Evolutionary conservation across 257 asterid species (phyloP).

Genomic region (Nicotiana tomentosiformis): DNA sequence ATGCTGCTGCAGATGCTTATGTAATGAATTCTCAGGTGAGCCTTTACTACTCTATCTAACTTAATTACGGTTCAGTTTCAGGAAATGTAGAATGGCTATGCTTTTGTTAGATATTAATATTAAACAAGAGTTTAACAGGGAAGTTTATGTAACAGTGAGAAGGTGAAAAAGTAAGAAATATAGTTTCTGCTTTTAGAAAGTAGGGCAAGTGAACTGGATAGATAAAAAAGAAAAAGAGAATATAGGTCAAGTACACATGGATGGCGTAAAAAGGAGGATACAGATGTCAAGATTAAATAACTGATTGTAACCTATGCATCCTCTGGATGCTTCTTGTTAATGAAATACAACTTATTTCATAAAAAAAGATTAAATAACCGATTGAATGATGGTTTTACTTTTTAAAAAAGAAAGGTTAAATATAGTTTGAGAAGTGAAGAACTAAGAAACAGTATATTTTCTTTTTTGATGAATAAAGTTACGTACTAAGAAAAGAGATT

Average conservation of each 20-base stretch:
- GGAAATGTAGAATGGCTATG: not conserved
- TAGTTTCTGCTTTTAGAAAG: not conserved
- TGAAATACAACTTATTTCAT: too few relatives aligned
- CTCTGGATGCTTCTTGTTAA: too few relatives aligned
- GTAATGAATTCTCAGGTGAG: conserved; percentile 95
- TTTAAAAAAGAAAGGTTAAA: too few relatives aligned
- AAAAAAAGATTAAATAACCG: too few relatives aligned
- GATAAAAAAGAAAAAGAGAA: not conserved
- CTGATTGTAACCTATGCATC: too few relatives aligned
- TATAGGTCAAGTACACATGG: not conserved
- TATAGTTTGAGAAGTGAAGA: not conserved
- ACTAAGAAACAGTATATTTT: too few relatives aligned
- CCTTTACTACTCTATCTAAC: not conserved
- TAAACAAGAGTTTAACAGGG: not conserved
- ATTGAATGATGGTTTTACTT: too few relatives aligned
- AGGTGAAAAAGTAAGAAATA: too few relatives aligned
- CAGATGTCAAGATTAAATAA: too few relatives aligned
- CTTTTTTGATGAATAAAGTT: too few relatives aligned
- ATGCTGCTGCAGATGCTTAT: conserved; percentile 92
- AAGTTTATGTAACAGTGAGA: not conserved
- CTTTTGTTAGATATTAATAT: not conserved
- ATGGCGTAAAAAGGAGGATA: too few relatives aligned
- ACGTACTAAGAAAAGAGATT: not conserved
- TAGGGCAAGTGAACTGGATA: not conserved
- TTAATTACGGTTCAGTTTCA: not conserved